Percentiles rank a stretch among this genome's conserved stretches.
Evolutionary conservation across 176 grass and related monocot genomes (phyloP).

Genomic region (Phragmites australis): DNA sequence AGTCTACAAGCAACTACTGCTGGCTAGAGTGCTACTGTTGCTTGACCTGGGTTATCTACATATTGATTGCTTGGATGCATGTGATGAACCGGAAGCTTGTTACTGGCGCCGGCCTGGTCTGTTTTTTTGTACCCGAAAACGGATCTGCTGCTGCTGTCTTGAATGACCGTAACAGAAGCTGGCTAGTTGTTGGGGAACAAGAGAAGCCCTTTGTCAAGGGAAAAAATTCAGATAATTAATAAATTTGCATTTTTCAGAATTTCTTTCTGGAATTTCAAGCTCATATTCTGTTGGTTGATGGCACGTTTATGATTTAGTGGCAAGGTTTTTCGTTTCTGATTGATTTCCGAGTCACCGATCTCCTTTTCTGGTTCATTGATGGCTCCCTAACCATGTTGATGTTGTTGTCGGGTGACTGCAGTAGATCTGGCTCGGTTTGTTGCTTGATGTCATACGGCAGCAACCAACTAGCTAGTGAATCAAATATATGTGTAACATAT

Average conservation of each 20-base stretch:
- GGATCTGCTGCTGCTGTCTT: conserved; percentile 15
- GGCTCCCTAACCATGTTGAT: background rate
- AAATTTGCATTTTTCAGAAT: background rate
- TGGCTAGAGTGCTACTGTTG: background rate
- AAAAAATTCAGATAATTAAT: background rate
- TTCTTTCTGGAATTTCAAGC: background rate
- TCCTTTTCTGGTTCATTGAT: background rate
- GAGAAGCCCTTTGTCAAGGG: conserved; percentile 21
- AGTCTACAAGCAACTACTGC: background rate
- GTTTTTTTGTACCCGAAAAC: background rate
- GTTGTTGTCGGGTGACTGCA: background rate
- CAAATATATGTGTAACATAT: background rate
- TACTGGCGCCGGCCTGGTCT: background rate
- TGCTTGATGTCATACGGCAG: conserved; percentile 18
- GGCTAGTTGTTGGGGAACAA: background rate
- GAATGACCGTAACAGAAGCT: background rate
- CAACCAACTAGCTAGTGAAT: background rate
- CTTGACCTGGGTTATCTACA: background rate
- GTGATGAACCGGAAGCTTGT: background rate
- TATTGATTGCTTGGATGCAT: conserved; percentile 29
- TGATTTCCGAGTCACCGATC: background rate
- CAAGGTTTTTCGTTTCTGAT: background rate
- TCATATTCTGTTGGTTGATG: background rate
- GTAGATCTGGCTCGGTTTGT: background rate
- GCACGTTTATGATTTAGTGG: background rate